Base-by-base conservation (phyloP, 2,329 filamentous ascomycete species). In the Neurospora sp. region DNA sequence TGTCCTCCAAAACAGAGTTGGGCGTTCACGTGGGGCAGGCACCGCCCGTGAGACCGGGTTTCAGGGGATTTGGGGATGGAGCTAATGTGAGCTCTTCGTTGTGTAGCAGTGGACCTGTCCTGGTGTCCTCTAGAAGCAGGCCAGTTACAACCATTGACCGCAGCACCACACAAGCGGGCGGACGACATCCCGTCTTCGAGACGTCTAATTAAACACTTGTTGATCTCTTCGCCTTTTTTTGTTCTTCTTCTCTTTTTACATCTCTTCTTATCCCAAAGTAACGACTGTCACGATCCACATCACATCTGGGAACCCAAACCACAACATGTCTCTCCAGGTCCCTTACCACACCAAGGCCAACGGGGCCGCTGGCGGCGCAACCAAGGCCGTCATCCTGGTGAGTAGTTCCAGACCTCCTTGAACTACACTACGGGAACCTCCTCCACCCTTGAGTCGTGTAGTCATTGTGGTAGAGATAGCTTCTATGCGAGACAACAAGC, bases 381-480 rank as follows among this genome's bases (percentile, higher is more conserved):
- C 94, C 79, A 98, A 97, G 84, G 95, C 95, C 75, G 91, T 97
- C 75, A 97, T 98, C 82, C 84, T 98, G 85, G 94, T 97, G 86
- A 78, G 85, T 80, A 36, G 28, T 62, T 17, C 28, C 52, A 33
- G 52, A 62, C 52, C 52, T 62, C 52, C 23, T 62, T 62, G 52
- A 40, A 17, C 46, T 33, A 12, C 40, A n/a, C 15, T 28, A 57
- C 23, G 46, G 46, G 6, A 57, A 57, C 10, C 11, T 11, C 57
- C n/a, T 46, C 33, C 33, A 19, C 67, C 40, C 6, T 12, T 12
- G 36, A 28, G n/a, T 36, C 17, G 4, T 23, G 67, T 23, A 62
- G 41, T 66, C 38, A 67, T 43, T 11, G 41, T n/a, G 41, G 41
- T 43, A 43, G 66, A 69, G 43, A n/a, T 33, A 23, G 46, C 41